Evolutionary conservation across 2,329 filamentous ascomycete species (phyloP).

Genomic region (Epichloe glyceriae): DNA sequence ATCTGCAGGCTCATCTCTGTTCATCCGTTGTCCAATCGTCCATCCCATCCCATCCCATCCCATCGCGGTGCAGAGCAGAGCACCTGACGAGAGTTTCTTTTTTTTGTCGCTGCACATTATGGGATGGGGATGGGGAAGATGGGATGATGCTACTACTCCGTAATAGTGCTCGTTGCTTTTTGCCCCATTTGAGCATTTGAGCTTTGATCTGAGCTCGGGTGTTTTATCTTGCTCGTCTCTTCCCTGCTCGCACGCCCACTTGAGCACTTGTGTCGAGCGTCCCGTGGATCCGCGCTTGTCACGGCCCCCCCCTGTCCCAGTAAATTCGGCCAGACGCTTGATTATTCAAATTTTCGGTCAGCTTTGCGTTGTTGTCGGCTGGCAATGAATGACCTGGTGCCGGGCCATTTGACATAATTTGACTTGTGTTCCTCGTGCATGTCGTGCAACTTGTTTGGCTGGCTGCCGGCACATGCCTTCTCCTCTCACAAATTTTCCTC

Average conservation of each 20-base stretch:
- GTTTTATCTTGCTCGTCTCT: not conserved
- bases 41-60: not conserved
- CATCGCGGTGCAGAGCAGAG: not conserved
- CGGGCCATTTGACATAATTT: too few relatives aligned
- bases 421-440: too few relatives aligned
- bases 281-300: slow-evolving; percentile 1
- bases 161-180: too few relatives aligned
- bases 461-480: not conserved
- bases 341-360: not conserved
- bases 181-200: not conserved
- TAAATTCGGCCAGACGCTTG: not conserved
- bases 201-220: not conserved
- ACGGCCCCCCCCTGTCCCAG: not conserved
- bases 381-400: too few relatives aligned
- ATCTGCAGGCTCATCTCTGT: too few relatives aligned
- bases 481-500: not conserved
- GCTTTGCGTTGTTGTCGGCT: not conserved
- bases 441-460: not conserved
- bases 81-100: not conserved
- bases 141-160: too few relatives aligned
- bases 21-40: not conserved
- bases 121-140: not conserved
- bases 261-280: not conserved
- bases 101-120: not conserved
- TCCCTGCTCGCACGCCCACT: not conserved